A percentile compares a stretch with the other conserved stretches of the same genome.
Conservation (phyloP, 768 basidiomycete species). For the Auricularia heimuer region DNA sequence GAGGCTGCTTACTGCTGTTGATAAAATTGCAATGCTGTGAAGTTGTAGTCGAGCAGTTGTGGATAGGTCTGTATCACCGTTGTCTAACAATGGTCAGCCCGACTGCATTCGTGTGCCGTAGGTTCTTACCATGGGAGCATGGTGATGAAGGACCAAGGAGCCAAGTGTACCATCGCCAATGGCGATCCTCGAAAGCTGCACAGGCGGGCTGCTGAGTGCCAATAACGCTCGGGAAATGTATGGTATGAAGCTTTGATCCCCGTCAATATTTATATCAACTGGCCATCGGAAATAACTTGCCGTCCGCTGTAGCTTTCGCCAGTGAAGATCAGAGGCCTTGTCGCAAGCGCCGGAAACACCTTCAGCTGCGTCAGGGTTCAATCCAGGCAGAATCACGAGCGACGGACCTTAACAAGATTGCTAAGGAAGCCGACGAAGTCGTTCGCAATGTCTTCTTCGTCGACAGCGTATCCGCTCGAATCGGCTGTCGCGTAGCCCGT, state of each 20-base stretch:
- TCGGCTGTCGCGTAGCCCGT: background rate
- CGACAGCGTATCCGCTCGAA: constrained; percentile 9
- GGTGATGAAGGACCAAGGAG: constrained; percentile 37
- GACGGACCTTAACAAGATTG: constrained; percentile 54
- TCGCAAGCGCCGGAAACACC: constrained; percentile 52
- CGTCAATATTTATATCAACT: constrained; percentile 27
- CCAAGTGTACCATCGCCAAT: constrained; percentile 62
- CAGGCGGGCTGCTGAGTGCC: constrained; percentile 49
- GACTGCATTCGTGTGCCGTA: background rate
- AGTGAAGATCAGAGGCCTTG: constrained; percentile 54
- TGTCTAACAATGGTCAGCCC: constrained; percentile 25
- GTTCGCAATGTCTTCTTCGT: constrained; percentile 56
- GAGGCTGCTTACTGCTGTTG: constrained; percentile 44
- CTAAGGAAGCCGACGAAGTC: constrained; percentile 55
- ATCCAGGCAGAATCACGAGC: background rate
- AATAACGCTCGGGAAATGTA: constrained; percentile 71
- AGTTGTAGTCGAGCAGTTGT: constrained; percentile 64
- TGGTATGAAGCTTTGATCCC: constrained; percentile 42
- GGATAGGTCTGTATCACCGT: constrained; percentile 61
- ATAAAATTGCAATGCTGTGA: constrained; percentile 50
- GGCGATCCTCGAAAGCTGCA: constrained; percentile 54
- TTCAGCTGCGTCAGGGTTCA: background rate
- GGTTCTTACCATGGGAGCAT: constrained; percentile 43
- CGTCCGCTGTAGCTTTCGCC: constrained; percentile 63
- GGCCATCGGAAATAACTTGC: constrained; percentile 21